Conservation (phyloP, 371 early-diverging fungal genomes). For the Chytridium lagenaria region DNA sequence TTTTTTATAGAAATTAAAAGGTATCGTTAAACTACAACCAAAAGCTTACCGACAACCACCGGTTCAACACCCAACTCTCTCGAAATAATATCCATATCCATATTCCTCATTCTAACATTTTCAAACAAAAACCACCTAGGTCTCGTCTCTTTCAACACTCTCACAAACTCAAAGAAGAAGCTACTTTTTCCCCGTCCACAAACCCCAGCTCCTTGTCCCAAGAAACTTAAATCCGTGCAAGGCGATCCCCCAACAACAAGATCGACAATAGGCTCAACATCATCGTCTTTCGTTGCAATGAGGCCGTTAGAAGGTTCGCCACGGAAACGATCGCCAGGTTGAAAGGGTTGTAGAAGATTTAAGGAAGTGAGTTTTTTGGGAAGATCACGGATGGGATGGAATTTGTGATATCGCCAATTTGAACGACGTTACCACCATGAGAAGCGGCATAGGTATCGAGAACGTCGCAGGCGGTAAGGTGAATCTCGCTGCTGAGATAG, state of each 20-base stretch:
- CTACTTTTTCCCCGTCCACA: background rate
- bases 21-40: no score
- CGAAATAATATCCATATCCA: constrained; percentile 16
- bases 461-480: constrained; percentile 9
- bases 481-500: constrained; percentile 24
- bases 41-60: constrained; percentile 7
- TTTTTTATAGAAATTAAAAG: no score
- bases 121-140: constrained; percentile 28
- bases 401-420: constrained; percentile 14
- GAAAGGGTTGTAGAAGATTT: no score
- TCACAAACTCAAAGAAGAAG: constrained; percentile 25
- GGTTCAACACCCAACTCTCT: constrained; percentile 22
- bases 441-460: constrained; percentile 17
- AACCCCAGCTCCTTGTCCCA: constrained; percentile 21
- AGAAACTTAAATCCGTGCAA: constrained; percentile 24
- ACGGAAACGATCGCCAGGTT: no score
- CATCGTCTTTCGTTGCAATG: background rate
- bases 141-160: constrained; percentile 17
- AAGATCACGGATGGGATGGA: background rate
- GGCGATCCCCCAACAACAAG: constrained; percentile 22
- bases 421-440: constrained; percentile 12
- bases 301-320: no score
- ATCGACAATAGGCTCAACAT: constrained; percentile 2
- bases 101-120: constrained; percentile 18
- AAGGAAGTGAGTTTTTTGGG: background rate